Base-by-base conservation (phyloP, 2,329 filamentous ascomycete genomes). In the Teratosphaeriaceae sp. region DNA sequence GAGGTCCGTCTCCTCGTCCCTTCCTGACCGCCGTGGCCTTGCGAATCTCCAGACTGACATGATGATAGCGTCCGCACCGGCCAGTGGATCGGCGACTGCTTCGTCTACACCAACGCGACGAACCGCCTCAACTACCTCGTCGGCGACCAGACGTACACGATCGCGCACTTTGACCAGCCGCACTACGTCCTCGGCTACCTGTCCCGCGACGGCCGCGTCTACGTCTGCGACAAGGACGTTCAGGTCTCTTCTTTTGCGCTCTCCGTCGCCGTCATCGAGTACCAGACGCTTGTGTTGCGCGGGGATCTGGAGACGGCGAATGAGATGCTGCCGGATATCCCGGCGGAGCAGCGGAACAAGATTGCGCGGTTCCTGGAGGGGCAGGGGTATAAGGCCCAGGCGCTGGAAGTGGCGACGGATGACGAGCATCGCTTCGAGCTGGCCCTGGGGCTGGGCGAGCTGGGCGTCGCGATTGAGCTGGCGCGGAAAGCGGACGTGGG, bases 61-160 rank as follows among this genome's bases (percentile, higher is more conserved):
- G 9, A 4, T 12, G 12, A 42, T 48, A 87, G 83, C 51, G 88
- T 97, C 40, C 85, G 87, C 52, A 96, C 90, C 16, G 92, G 90
- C 55, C 86, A 94, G 70, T 98, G 92, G 92, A 86, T 98, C 44
- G 92, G 92, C 49, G 92, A 98, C 70, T 95, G 90, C 72, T 95
- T 98, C 75, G 89, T 97, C 64, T 98, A 97, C 76, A 96, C 92
- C 43, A 97, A 94, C 74, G 85, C 78, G 65, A 94, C 89, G 8
- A 96, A 97, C 74, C 85, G 92, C 49, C 75, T 98, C 47, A 97
- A 97, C 73, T 97, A 97, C 70, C 80, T 98, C 18, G 90, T 98
- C 12, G 92, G 92, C 52, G 92, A 97, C 68, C 89, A 97, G 70
- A 94, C 88, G 12, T 96, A 97, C 74, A 96, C 90, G 3, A 85